Evolutionary conservation across 495 filamentous ascomycete species (phyloP), one percentile per base, ranked within the genome.

Genomic region (Aspergillus taichungensis): DNA sequence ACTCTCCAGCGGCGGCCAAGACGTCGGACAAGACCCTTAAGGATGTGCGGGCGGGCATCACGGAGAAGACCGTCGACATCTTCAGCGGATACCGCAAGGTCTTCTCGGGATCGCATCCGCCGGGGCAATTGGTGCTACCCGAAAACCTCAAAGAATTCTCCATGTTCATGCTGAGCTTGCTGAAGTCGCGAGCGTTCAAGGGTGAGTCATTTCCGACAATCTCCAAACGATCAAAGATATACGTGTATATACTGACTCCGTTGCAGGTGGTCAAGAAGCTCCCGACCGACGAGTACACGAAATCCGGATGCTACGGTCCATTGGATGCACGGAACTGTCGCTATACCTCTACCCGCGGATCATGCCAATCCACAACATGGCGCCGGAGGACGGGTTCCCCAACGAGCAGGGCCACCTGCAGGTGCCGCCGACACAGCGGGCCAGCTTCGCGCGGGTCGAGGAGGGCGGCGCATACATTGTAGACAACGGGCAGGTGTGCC

Each of bases 311-410:
- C 77, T 99, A 50, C 84, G 87, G 46, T 79, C 82, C 6, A 90
- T 96, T 73, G 88, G 88, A 24, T 77, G 83, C 32, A 73, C 81
- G 13, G 92, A 97, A 62, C 68, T 95, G 31, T 87, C 86, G 12
- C 74, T 95, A 35, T 95, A 96, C 64, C 84, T 99, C 46, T 99
- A 99, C 61, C 92, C 92, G 27, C 83, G 87, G 40, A 92, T 99
- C 61, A 80, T 95, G 42, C 78, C 94, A 0, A 67, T 99, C 34
- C 92, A 99, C 71, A 92, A 85, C 57, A 80, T 99, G 51, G 66
- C 72, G 18, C 63, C 72, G 5, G 64, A 70, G 45, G 87, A 95
- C 53, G 91, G 91, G 8, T 97, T 96, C 68, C 78, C 91, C 27
- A 86, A 94, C 52, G 79, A 84, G 55, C 84, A 87, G 8, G 91